Percentiles rank a stretch among this genome's conserved stretches.
Evolutionary conservation across 805 yeast genomes (phyloP).

Genomic region (Candida pini): DNA sequence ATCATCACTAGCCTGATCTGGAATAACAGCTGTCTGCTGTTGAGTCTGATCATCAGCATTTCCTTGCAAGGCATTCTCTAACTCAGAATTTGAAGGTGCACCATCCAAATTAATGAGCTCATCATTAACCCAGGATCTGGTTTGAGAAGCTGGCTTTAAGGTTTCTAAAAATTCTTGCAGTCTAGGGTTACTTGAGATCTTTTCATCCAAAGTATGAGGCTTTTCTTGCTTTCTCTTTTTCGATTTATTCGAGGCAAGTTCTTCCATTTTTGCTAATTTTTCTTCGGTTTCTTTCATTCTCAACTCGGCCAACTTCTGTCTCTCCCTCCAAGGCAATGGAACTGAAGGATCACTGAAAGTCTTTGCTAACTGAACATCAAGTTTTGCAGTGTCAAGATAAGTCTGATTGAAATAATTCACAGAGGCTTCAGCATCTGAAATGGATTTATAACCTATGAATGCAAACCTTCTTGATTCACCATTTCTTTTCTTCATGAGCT

Average conservation of each 20-base stretch:
- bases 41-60: background rate
- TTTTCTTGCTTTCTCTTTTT: slow-evolving; percentile 36
- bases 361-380: slow-evolving; percentile 79
- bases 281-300: slow-evolving; percentile 45
- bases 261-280: slow-evolving; percentile 43
- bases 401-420: slow-evolving; percentile 70
- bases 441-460: slow-evolving; percentile 78
- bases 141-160: slow-evolving; percentile 69
- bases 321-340: slow-evolving; percentile 59
- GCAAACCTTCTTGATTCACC: slow-evolving; percentile 94
- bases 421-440: slow-evolving; percentile 71
- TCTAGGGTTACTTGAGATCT: slow-evolving; percentile 58
- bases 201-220: slow-evolving; percentile 41
- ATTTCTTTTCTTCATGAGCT: slow-evolving; percentile 68
- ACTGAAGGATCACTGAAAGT: slow-evolving; percentile 79
- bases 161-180: slow-evolving; percentile 77
- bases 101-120: slow-evolving; percentile 40
- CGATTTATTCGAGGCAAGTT: slow-evolving; percentile 38
- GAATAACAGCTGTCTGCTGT: slow-evolving; percentile 20
- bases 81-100: slow-evolving; percentile 38
- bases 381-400: slow-evolving; percentile 75
- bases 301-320: slow-evolving; percentile 44
- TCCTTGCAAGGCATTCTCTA: slow-evolving; percentile 36
- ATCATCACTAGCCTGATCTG: slow-evolving; percentile 44
- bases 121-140: slow-evolving; percentile 73